Conservation (phyloP, 1,284 basidiomycete species). For the Cryptococcus jaspeensis region DNA sequence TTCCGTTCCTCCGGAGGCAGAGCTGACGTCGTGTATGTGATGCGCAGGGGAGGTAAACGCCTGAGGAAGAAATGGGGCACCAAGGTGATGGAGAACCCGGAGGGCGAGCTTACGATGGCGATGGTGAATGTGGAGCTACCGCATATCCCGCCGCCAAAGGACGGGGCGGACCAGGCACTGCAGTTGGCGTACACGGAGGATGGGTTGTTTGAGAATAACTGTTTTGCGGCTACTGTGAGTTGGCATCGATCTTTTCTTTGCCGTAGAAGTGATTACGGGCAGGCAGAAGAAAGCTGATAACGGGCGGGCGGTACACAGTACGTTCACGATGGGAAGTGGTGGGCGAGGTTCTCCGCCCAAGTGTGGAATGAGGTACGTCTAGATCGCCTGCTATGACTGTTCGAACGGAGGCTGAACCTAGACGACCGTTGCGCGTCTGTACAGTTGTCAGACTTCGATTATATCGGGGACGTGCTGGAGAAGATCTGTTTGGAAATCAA, state of each 20-base stretch:
- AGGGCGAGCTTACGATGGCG: slow-evolving; percentile 65
- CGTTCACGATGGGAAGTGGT: slow-evolving; percentile 66
- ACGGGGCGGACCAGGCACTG: slow-evolving; percentile 21
- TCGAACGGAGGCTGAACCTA: neutral
- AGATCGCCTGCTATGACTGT: neutral
- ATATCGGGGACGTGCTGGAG: slow-evolving; percentile 34
- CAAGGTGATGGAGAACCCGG: slow-evolving; percentile 60
- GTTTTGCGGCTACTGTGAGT: slow-evolving; percentile 34
- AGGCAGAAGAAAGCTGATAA: neutral
- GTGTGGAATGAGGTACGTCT: slow-evolving; percentile 68
- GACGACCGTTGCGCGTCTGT: slow-evolving; percentile 5
- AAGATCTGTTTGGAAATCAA: slow-evolving; percentile 32
- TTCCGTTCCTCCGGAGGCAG: too few species aligned
- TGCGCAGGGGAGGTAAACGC: slow-evolving; percentile 60
- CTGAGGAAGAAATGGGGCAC: slow-evolving; percentile 68
- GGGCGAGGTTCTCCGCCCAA: slow-evolving; percentile 68
- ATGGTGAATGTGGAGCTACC: slow-evolving; percentile 63
- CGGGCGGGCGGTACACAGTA: slow-evolving; percentile 18
- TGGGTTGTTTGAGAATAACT: slow-evolving; percentile 33
- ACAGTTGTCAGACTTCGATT: slow-evolving; percentile 47
- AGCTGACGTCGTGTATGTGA: neutral
- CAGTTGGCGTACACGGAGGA: slow-evolving; percentile 34
- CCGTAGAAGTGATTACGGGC: slow-evolving; percentile 49
- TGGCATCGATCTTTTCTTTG: neutral
- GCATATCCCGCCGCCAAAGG: slow-evolving; percentile 23